Conservation (phyloP, 2,329 filamentous ascomycete genomes). For the Fusarium mundagurra region DNA sequence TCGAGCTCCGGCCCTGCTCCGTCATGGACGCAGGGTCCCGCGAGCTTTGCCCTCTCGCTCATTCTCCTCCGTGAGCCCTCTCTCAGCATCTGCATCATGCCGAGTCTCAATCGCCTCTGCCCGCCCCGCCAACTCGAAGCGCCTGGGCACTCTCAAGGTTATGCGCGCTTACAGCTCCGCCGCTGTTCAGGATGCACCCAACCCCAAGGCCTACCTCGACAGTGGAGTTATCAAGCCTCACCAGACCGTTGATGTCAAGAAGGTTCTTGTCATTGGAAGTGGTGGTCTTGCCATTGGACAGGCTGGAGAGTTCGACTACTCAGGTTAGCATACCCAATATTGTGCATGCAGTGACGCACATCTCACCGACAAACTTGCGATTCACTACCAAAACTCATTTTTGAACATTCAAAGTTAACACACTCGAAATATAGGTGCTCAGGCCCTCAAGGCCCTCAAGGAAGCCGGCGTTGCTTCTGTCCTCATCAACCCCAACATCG, state of each 20-base stretch:
- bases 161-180: conserved; percentile 54
- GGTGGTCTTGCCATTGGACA: conserved; percentile 97
- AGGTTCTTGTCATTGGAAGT: conserved; percentile 95
- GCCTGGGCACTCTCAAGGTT: conserved; percentile 59
- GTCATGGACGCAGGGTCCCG: conserved; percentile 62
- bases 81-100: conserved; percentile 40
- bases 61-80: conserved; percentile 51
- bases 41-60: conserved; percentile 55
- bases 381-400: conserved; percentile 9
- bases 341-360: not conserved
- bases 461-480: conserved; percentile 92
- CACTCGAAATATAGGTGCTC: conserved; percentile 72
- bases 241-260: conserved; percentile 89
- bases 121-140: conserved; percentile 52
- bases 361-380: conserved; percentile 24
- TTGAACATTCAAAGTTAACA: conserved; percentile 31
- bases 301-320: conserved; percentile 98
- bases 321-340: conserved; percentile 69
- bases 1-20: conserved; percentile 67
- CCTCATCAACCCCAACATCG: conserved; percentile 97
- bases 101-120: conserved; percentile 40
- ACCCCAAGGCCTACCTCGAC: conserved; percentile 86
- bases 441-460: conserved; percentile 96
- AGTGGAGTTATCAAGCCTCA: conserved; percentile 86
- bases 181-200: conserved; percentile 75